Conservation (phyloP, 2,329 filamentous ascomycete genomes). For the Trichoderma endophyticum region DNA sequence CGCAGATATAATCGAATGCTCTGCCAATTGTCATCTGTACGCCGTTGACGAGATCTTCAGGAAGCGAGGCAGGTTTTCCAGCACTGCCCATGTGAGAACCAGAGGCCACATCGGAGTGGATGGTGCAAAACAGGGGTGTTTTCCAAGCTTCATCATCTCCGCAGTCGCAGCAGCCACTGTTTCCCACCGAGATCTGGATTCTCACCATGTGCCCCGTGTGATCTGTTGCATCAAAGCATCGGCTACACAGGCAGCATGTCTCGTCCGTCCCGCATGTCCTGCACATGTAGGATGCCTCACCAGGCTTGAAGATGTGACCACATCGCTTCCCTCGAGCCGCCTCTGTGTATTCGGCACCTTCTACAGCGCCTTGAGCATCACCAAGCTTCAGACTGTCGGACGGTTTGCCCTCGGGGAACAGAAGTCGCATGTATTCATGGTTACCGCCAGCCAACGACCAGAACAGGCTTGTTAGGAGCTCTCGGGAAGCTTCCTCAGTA, state of each 20-base stretch:
- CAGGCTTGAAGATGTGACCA: conserved; percentile 93
- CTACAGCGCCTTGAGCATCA: conserved; percentile 85
- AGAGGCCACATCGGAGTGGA: conserved; percentile 68
- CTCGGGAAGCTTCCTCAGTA: conserved; percentile 63
- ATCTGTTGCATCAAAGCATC: conserved; percentile 93
- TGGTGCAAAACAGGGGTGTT: conserved; percentile 83
- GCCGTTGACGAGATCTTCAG: conserved; percentile 70
- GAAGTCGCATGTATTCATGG: conserved; percentile 68
- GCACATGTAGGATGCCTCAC: conserved; percentile 92
- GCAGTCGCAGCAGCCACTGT: conserved; percentile 96
- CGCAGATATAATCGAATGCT: conserved; percentile 90
- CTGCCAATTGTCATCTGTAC: conserved; percentile 84
- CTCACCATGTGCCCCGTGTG: conserved; percentile 91
- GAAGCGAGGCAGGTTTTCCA: conserved; percentile 57
- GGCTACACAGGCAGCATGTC: conserved; percentile 89
- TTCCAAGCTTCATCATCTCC: conserved; percentile 95
- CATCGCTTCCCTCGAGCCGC: conserved; percentile 89
- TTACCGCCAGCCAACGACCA: conserved; percentile 77
- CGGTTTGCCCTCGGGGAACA: conserved; percentile 77
- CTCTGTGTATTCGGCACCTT: conserved; percentile 92
- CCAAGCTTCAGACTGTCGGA: conserved; percentile 70
- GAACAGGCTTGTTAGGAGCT: conserved; percentile 79
- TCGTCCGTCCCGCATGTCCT: conserved; percentile 93
- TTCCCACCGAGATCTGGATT: conserved; percentile 82
- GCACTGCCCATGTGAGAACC: conserved; percentile 59